These are phyloP conservation scores for Arabidopsis lyrata DNA, from an alignment of 441 rosid species.

Conservation along the genomic window DNA sequence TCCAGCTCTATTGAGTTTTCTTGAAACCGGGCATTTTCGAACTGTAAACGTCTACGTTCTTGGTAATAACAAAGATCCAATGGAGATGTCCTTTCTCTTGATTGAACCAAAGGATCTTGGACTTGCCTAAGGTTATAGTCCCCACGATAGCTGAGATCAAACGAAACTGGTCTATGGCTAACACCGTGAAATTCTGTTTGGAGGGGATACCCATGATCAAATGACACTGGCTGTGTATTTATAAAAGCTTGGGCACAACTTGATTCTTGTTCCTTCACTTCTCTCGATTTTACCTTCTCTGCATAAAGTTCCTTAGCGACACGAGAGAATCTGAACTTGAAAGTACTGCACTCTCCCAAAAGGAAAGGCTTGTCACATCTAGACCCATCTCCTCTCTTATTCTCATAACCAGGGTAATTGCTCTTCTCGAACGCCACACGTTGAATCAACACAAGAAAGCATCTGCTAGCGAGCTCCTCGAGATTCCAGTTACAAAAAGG, in stretches of 20 bases:
- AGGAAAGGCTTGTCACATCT: constrained; percentile 58
- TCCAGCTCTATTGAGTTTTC: background rate
- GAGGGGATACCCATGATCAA: constrained; percentile 20
- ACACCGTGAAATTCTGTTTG: constrained; percentile 2
- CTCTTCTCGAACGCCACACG: constrained; percentile 44
- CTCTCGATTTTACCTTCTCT: constrained; percentile 28
- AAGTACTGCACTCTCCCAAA: constrained; percentile 58
- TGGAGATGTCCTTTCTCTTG: constrained; percentile 24
- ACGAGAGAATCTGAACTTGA: constrained; percentile 49
- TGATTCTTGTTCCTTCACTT: constrained; percentile 31
- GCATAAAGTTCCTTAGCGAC: constrained; percentile 41
- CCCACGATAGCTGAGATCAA: background rate
- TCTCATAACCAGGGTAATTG: constrained; percentile 61
- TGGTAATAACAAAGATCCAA: background rate
- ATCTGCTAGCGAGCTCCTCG: constrained; percentile 53
- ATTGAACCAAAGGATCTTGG: constrained; percentile 25
- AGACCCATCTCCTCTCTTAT: constrained; percentile 60
- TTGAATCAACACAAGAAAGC: constrained; percentile 43
- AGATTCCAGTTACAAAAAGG: constrained; percentile 66
- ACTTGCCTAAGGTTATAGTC: constrained; percentile 25
- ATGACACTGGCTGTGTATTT: background rate
- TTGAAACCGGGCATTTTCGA: constrained; percentile 1
- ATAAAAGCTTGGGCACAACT: background rate
- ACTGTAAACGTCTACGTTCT: constrained; percentile 7
- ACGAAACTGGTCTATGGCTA: constrained; percentile 13